Evolutionary conservation across 352 stramenopile genomes (phyloP), one percentile per base, ranked within the genome.

Genomic region (Peronospora tabacina): DNA sequence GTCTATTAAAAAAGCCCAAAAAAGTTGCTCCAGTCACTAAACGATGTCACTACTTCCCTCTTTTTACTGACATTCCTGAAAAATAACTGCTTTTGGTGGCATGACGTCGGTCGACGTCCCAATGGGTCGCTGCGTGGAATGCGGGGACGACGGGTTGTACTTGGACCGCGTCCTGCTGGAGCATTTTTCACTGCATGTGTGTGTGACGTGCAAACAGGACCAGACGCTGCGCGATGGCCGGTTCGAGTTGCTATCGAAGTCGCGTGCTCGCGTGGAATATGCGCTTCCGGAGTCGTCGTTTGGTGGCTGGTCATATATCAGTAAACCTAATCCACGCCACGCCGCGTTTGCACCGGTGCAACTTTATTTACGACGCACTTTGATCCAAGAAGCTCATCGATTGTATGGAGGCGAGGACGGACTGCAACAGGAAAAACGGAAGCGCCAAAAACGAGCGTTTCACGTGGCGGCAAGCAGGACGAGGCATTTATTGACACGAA

Each of bases 211-310:
- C 58, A 85, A 80, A 40, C 77, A 88, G 38, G 60, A 83, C 50
- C 48, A 53, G 32, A 83, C 70, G 17, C 52, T 82, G 19, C 63
- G 55, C n/a, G 46, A 64, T 33, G 71, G 76, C 10, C 48, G 58
- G 36, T 88, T 85, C 60, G 70, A 84, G 60, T 34, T 88, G 17
- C 53, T 88, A 42, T 60, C 74, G 32, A 88, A 86, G 52, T 72
- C 63, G 49, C 66, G 55, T 10, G 76, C 74, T 20, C 78, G 75
- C 44, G 34, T 30, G 15, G 76, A 86, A 29, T 88, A 71, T 40
- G 70, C 70, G 28, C 55, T 88, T 7, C 76, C 76, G 0, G 76
- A 85, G 29, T 86, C 74, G 24, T 68, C 68, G 34, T 87, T 87
- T 49, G 29, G 66, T 13, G 62, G 66, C 0, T 41, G 86, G 29